phyloP scores from a whole-genome alignment of 2,329 filamentous ascomycete genomes.

The Trichophyton benhamiae region DNA sequence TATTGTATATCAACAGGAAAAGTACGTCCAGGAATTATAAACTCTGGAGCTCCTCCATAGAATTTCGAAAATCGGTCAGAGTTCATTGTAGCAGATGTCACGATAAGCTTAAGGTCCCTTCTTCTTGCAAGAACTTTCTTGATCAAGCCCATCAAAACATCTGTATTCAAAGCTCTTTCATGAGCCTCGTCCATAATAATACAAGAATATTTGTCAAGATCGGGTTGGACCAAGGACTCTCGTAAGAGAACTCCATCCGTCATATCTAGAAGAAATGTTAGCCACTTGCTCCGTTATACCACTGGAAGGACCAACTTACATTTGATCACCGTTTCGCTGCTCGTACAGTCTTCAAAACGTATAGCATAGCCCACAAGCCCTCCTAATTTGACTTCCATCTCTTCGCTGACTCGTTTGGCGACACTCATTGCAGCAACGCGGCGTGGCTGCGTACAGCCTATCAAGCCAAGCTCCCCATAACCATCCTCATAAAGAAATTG shows the following conservation, averaged over 20 bases:
- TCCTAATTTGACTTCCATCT: slow-evolving; percentile 90
- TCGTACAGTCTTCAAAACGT: slow-evolving; percentile 96
- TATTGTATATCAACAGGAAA: slow-evolving; percentile 97
- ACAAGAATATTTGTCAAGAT: slow-evolving; percentile 91
- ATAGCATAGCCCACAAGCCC: slow-evolving; percentile 90
- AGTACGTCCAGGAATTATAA: slow-evolving; percentile 87
- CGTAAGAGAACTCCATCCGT: slow-evolving; percentile 89
- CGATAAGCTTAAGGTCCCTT: slow-evolving; percentile 86
- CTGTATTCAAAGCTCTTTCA: slow-evolving; percentile 89
- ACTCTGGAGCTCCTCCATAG: slow-evolving; percentile 90
- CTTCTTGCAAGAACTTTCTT: slow-evolving; percentile 89
- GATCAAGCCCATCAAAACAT: slow-evolving; percentile 92
- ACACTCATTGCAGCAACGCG: slow-evolving; percentile 98
- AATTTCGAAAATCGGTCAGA: slow-evolving; percentile 91
- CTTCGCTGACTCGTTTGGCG: slow-evolving; percentile 92
- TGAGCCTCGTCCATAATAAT: slow-evolving; percentile 99
- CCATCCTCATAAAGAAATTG: slow-evolving; percentile 95
- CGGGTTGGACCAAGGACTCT: slow-evolving; percentile 83
- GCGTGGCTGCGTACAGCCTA: slow-evolving; percentile 90
- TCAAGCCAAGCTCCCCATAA: slow-evolving; percentile 75
- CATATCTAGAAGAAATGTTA: slow-evolving; percentile 52
- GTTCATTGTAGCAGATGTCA: slow-evolving; percentile 98
- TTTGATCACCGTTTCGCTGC: slow-evolving; percentile 88
- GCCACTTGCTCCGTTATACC: background rate
- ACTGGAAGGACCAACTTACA: slow-evolving; percentile 35